phyloP scores from a whole-genome alignment of 2,329 filamentous ascomycete species.

The Fusarium fracticaudum region DNA sequence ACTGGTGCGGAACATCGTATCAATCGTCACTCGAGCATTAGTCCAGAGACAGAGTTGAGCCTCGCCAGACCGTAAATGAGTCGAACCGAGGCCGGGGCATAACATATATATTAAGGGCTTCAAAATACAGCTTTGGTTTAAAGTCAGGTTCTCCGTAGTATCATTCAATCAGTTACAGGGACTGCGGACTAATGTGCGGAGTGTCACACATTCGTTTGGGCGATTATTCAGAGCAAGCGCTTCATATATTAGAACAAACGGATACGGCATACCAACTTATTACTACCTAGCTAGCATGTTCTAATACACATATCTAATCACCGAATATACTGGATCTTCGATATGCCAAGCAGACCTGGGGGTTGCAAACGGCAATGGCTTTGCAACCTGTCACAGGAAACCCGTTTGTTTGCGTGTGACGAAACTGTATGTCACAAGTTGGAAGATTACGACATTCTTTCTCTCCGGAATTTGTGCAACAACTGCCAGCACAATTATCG shows the following conservation, averaged over 20 bases:
- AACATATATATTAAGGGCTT: neutral
- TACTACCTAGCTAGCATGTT: neutral
- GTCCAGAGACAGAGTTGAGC: constrained; percentile 8
- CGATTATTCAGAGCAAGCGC: neutral
- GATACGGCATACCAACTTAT: too few species aligned
- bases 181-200: neutral
- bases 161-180: neutral
- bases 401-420: neutral
- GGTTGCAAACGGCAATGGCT: neutral
- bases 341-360: neutral
- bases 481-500: neutral
- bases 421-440: neutral
- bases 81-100: neutral
- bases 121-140: neutral
- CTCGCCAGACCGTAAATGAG: neutral
- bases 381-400: neutral
- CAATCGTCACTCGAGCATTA: neutral
- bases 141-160: neutral
- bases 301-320: neutral
- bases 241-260: neutral
- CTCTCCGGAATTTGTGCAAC: neutral
- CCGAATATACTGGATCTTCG: neutral
- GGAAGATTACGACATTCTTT: neutral
- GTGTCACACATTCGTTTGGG: neutral
- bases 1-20: constrained; percentile 28